A percentile compares a stretch with the other conserved stretches of the same genome.
These are phyloP conservation scores for Corynascus novoguineensis DNA, from an alignment of 495 filamentous ascomycete species.

Conservation along the genomic window DNA sequence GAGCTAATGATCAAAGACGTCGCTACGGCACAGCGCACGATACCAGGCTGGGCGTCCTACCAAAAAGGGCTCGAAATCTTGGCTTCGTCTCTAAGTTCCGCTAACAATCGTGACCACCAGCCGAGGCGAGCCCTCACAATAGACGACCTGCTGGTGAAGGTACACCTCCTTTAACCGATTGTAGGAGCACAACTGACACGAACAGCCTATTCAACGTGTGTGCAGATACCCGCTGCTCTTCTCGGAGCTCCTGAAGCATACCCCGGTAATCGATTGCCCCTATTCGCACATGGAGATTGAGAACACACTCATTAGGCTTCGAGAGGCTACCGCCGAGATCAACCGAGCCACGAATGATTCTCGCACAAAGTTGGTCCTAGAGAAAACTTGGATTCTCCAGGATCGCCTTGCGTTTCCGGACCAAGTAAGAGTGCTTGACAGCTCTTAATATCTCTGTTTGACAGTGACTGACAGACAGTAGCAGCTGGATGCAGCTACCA, in stretches of 20 bases:
- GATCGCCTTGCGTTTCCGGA: slow-evolving; percentile 69
- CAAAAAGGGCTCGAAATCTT: slow-evolving; percentile 86
- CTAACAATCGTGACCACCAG: slow-evolving; percentile 56
- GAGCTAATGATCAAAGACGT: slow-evolving; percentile 75
- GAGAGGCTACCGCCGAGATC: slow-evolving; percentile 65
- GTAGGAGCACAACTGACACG: slow-evolving; percentile 17
- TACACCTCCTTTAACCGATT: slow-evolving; percentile 29
- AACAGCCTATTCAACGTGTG: slow-evolving; percentile 79
- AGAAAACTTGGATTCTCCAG: slow-evolving; percentile 73
- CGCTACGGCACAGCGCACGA: slow-evolving; percentile 57
- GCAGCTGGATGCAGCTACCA: slow-evolving; percentile 43
- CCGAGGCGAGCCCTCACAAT: slow-evolving; percentile 70
- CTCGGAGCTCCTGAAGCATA: slow-evolving; percentile 71
- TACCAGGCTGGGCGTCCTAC: slow-evolving; percentile 72
- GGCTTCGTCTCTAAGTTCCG: slow-evolving; percentile 66
- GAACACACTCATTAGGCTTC: slow-evolving; percentile 63
- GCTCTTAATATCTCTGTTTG: background rate
- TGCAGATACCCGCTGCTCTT: slow-evolving; percentile 91
- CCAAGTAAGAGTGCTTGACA: slow-evolving; percentile 43
- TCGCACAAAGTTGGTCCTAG: slow-evolving; percentile 52
- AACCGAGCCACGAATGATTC: slow-evolving; percentile 68
- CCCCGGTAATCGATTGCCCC: slow-evolving; percentile 77
- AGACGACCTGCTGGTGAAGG: slow-evolving; percentile 88
- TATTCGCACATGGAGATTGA: slow-evolving; percentile 72
- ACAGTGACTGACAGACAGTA: slow-evolving; percentile 22